Base-by-base conservation (phyloP, 2,329 filamentous ascomycete species). In the Penicillium sp. region DNA sequence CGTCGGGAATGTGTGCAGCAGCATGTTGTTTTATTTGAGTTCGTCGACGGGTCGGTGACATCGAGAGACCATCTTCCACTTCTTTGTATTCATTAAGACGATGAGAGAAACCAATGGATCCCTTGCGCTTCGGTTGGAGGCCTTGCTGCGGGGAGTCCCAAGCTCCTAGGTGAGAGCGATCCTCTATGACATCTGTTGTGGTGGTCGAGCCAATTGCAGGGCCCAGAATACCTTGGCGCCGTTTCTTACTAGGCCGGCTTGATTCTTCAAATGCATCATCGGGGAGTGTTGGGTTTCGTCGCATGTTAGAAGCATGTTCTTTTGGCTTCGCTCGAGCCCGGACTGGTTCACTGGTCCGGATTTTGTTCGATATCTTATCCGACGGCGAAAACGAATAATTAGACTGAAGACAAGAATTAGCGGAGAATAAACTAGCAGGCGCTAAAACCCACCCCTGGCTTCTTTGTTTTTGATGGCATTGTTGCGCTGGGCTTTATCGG, bases 311-410 rank as follows among this genome's bases (percentile, higher is more conserved):
- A 32, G 22, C 34, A 4, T 48, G 22, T 38, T 54, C 48, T 6
- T 36, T 62, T 44, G 49, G 10, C 51, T 57, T 63, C 22, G 65
- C 63, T 32, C 55, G 59, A 9, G 65, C 67, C 38, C 65, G 68
- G 38, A 72, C 64, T n/a, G 71, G 66, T 6, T 69, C 70, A 50
- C 70, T 73, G 24, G 67, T 61, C 47, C 66, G 66, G 14, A 59
- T 46, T 41, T 65, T 64, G 3, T 45, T 43, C 13, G 66, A 63
- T 34, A 73, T 54, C 24, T 52, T 62, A 44, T 73, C 57, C 2
- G 57, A 34, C 6, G 69, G 68, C 36, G 55, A 65, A 39, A 65
- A 62, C 7, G 59, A 56, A n/a, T 51, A 44, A 21, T 27, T 52
- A n/a, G 57, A 42, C 62, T 65, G 45, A 14, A 9, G 21, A 13